These are phyloP conservation scores for Lasiosphaeria hispida DNA, from an alignment of 495 filamentous ascomycete species.

Conservation along the genomic window DNA sequence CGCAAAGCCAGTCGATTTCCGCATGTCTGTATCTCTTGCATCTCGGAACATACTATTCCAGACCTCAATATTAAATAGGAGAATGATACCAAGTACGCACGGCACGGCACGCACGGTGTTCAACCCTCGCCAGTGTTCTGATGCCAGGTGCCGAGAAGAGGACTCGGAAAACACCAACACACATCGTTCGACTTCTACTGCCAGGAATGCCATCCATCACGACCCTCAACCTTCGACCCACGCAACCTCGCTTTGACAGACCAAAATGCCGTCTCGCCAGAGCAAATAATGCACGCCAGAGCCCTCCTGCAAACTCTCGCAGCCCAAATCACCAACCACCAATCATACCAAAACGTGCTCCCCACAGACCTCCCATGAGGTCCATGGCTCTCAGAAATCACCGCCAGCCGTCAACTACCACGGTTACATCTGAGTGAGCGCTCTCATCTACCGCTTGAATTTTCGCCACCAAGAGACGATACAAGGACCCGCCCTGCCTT, in stretches of 20 bases:
- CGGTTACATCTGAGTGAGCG: constrained; percentile 1
- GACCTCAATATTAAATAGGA: neutral
- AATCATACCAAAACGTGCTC: constrained; percentile 39
- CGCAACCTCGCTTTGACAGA: constrained; percentile 2
- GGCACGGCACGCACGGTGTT: constrained; percentile 13
- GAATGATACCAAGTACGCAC: constrained; percentile 6
- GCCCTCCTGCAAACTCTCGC: constrained; percentile 19
- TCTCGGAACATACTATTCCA: neutral
- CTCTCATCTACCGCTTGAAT: neutral
- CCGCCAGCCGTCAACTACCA: neutral
- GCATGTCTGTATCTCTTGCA: neutral
- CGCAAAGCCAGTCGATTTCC: neutral
- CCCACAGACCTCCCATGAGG: constrained; percentile 17
- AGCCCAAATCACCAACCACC: constrained; percentile 23
- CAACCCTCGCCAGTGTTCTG: no score
- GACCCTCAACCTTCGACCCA: no score
- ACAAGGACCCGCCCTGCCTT: no score
- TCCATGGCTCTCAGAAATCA: constrained; percentile 4
- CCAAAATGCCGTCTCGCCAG: constrained; percentile 2
- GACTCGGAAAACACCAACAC: no score
- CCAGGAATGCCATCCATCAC: neutral
- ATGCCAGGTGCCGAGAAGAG: no score
- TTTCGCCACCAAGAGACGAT: no score
- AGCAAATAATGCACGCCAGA: constrained; percentile 5
- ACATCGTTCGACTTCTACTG: no score